Evolutionary conservation across 441 rosid genomes (phyloP), one percentile per base, ranked within the genome.

Genomic region (Syzygium malaccense): DNA sequence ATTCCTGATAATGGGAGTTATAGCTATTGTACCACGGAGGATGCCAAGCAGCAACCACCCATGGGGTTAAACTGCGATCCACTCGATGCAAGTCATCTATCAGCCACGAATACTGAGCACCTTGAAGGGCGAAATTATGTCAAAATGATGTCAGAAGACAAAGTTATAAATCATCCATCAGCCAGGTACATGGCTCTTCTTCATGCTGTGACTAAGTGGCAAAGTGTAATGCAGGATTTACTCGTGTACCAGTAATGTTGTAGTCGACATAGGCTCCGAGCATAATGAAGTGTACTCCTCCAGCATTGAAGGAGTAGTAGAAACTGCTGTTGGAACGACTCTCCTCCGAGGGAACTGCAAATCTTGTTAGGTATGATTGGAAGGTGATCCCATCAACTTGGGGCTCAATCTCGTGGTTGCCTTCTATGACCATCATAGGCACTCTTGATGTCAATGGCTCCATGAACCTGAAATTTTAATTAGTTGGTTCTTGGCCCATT

Each of bases 11-110:
- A 90, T 94, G 95, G 51, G 93, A 93, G 48, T 79, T 91, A 86
- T 92, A 95, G n/a, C 96, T 93, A 91, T 90, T 92, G 86, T 94
- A 95, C 97, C 97, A 94, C 28, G 96, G 95, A 85, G 93, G 88
- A 86, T 92, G 94, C 94, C 96, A 94, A 41, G 91, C 89, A 54
- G 93, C 96, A 86, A 94, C 93, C 88, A 94, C 66, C 97, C 97
- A 93, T 55, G 97, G 95, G 87, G 95, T 94, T 87, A 91, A 87
- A 60, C 92, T 89, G 89, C 94, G 91, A 87, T 95, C 68, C n/a
- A 94, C 89, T 55, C 88, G 89, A 49, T 90, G 90, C 86, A 95
- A 90, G 88, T 95, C 96, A 75, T 87, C 89, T 89, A 93, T 92
- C 87, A 95, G 91, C 97, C 97, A 95, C 41, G 57, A 91, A 92